Evolutionary conservation across 495 filamentous ascomycete species (phyloP), one percentile per base, ranked within the genome.

Genomic region (Sporormia fimetaria): DNA sequence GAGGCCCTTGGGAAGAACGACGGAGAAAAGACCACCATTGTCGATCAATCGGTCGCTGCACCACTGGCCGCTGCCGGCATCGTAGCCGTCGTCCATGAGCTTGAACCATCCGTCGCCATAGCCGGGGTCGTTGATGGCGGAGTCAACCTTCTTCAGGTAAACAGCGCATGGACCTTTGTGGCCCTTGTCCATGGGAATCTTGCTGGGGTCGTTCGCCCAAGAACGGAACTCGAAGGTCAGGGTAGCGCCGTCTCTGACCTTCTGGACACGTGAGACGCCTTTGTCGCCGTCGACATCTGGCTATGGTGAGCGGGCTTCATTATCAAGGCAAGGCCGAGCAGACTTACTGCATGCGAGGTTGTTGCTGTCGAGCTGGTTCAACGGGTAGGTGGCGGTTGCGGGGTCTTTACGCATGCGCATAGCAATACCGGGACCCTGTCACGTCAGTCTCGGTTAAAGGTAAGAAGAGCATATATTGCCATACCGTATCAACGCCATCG

Each of bases 61-160:
- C 74, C 79, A 85, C 41, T 70, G 61, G 2, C 63, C 63, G 32
- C 54, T 48, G 4, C 30, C 31, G 2, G 61, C 44, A 51, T 78
- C 69, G 53, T 80, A 81, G 33, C 76, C 79, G 22, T 75, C 68
- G 30, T 80, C 65, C 62, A 62, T 81, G 57, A 88, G 75, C 66
- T 86, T 87, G 67, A 88, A 82, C 83, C 83, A 88, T 15, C 83
- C 81, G 40, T 59, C 58, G 3, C 82, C 81, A 20, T 64, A 16
- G 33, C 44, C 50, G 40, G 17, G 56, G 26, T 57, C 57, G n/a
- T 55, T 24, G 33, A 60, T 38, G 10, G 55, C 57, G 41, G 54
- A 57, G 33, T 45, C 37, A 15, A 62, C 58, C 17, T 51, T 66
- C 61, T 86, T 86, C 59, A 84, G 68, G 57, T 87, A 86, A 17